Base-by-base conservation (phyloP, 805 yeast genomes). In the Brettanomyces naardenensis region DNA sequence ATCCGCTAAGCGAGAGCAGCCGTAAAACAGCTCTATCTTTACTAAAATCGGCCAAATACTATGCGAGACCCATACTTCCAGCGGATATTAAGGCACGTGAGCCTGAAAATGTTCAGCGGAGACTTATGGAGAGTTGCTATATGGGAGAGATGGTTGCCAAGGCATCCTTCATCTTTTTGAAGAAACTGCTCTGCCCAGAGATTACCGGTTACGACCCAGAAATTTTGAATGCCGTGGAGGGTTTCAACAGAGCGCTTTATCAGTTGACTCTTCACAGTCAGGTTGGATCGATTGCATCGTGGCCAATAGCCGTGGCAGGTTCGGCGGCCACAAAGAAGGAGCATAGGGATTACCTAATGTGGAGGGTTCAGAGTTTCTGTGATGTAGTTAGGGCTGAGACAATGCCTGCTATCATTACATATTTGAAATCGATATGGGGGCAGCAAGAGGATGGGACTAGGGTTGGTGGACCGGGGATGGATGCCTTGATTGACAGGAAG, bases 271-370 rank as follows among this genome's bases (percentile, higher is more conserved):
- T 38, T 1, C 48, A 44, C 17, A 40, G 45, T 18, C 49, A 45
- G 18, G 32, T 37, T 11, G 39, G 43, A 6, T 36, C 32, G 13
- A 42, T 47, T 20, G 28, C 37, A 4, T 20, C 45, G 6, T 51
- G 52, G 51, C 41, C 51, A 3, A 21, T 50, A 5, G 38, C 45
- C 5, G 44, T 51, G 9, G 38, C 45, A 15, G 54, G 53, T 10
- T 20, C 41, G 5, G 45, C 44, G 6, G 40, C 44, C 3, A 27
- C 40, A 3, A 33, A 37, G 6, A 21, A 28, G 6, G 31, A 41
- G 7, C 47, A 51, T 13, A 35, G 36, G 25, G 44, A 42, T 5
- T 51, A 44, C 30, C 14, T 51, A 5, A 25, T 29, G 6, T 31
- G 36, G 39, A 44, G 52, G 19, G 18, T 44, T 6, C 20, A 28